Conservation (phyloP, 2,329 filamentous ascomycete genomes). For the Alternaria alternata region DNA sequence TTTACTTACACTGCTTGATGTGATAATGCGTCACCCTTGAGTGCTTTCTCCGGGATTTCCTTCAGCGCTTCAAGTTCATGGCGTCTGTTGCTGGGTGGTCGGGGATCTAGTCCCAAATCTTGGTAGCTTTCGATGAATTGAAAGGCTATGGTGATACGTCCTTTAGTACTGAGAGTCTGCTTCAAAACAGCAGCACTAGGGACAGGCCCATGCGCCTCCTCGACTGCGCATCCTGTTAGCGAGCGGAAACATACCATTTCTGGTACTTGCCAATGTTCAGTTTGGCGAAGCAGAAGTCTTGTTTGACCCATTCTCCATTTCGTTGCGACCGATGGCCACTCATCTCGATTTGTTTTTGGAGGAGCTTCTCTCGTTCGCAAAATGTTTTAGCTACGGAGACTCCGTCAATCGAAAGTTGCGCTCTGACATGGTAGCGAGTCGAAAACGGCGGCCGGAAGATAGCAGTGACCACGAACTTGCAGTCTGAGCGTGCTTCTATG, state of each 20-base stretch:
- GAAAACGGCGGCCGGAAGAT: too few species aligned
- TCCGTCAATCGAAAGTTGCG: too few species aligned
- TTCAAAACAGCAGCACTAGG: neutral
- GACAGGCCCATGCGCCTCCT: neutral
- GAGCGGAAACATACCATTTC: neutral
- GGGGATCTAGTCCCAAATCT: neutral
- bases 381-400: too few species aligned
- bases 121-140: neutral
- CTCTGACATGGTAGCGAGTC: too few species aligned
- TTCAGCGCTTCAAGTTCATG: neutral
- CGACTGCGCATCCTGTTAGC: neutral
- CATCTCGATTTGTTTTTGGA: neutral
- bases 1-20: constrained; percentile 17
- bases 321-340: neutral
- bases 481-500: constrained; percentile 12
- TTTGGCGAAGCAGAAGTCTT: constrained; percentile 13
- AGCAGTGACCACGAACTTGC: constrained; percentile 6
- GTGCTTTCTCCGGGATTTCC: constrained; percentile 14
- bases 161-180: neutral
- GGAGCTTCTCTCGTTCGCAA: neutral
- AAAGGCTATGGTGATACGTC: neutral
- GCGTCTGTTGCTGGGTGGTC: neutral
- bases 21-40: constrained; percentile 21
- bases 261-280: constrained; percentile 18
- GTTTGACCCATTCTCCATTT: neutral